These are phyloP conservation scores for Clarireedia sp. DNA, from an alignment of 2,329 filamentous ascomycete genomes.

Conservation along the genomic window DNA sequence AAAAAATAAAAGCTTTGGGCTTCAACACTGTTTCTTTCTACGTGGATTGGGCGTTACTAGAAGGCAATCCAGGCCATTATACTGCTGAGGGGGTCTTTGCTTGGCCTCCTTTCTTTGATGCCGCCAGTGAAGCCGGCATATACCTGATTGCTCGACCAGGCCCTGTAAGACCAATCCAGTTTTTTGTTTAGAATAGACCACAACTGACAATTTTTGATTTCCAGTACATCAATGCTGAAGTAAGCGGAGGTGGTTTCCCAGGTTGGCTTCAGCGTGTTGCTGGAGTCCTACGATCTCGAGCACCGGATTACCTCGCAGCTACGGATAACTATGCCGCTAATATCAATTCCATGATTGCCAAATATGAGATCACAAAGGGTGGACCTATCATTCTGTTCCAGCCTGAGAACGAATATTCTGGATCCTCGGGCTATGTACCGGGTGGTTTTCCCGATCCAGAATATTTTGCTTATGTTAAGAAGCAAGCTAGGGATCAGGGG, in stretches of 20 bases:
- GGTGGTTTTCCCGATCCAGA: constrained; percentile 53
- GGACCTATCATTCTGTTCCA: constrained; percentile 74
- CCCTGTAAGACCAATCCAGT: constrained; percentile 16
- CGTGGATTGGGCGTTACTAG: constrained; percentile 68
- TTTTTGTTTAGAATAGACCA: neutral
- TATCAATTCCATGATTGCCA: constrained; percentile 59
- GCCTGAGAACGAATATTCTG: constrained; percentile 73
- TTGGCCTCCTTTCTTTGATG: constrained; percentile 67
- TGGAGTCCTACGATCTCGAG: constrained; percentile 54
- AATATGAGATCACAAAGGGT: constrained; percentile 73
- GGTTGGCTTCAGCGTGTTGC: constrained; percentile 69
- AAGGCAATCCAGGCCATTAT: constrained; percentile 65
- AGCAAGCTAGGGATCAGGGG: constrained; percentile 59
- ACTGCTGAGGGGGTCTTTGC: constrained; percentile 64
- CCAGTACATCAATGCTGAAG: constrained; percentile 72
- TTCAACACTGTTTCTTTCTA: constrained; percentile 78
- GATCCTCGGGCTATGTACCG: constrained; percentile 37
- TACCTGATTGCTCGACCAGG: constrained; percentile 57
- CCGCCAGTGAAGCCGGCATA: constrained; percentile 63
- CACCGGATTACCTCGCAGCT: constrained; percentile 53
- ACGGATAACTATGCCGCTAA: constrained; percentile 53
- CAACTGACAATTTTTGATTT: constrained; percentile 13
- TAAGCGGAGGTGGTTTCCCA: constrained; percentile 68
- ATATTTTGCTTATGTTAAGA: constrained; percentile 64
- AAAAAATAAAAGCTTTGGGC: constrained; percentile 75